These are phyloP conservation scores for Arthrobotrys musiformis DNA, from an alignment of 2,329 filamentous ascomycete species.

Conservation along the genomic window DNA sequence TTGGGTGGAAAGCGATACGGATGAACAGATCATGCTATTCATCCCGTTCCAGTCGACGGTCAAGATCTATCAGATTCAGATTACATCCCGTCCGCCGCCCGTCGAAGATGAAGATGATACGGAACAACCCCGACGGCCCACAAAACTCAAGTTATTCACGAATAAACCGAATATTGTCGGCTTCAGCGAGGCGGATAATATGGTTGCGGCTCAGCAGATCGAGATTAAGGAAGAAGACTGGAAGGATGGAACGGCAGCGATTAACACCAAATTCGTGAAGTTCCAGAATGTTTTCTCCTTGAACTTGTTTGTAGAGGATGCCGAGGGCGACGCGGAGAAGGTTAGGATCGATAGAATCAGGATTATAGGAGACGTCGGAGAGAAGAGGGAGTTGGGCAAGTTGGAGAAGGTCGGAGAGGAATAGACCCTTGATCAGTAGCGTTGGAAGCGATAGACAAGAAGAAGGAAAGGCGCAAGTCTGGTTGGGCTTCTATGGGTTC, in stretches of 20 bases:
- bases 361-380: constrained; percentile 77
- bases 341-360: constrained; percentile 81
- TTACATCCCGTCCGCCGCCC: constrained; percentile 79
- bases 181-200: constrained; percentile 93
- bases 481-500: neutral
- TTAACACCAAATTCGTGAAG: constrained; percentile 88
- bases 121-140: constrained; percentile 81
- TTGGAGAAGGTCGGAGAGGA: constrained; percentile 92
- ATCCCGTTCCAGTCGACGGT: constrained; percentile 86
- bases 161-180: constrained; percentile 91
- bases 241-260: constrained; percentile 77
- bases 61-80: constrained; percentile 86
- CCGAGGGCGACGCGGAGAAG: constrained; percentile 80
- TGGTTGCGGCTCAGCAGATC: constrained; percentile 80
- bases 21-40: constrained; percentile 94
- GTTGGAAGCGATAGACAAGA: neutral
- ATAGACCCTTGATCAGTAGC: neutral
- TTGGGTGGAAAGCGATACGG: constrained; percentile 95
- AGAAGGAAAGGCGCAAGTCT: neutral
- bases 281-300: constrained; percentile 93
- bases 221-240: constrained; percentile 80
- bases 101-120: constrained; percentile 55
- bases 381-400: constrained; percentile 93
- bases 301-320: constrained; percentile 88
- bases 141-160: constrained; percentile 83